phyloP scores from a whole-genome alignment of 208 protist species.

The Leishmania martiniquensis region DNA sequence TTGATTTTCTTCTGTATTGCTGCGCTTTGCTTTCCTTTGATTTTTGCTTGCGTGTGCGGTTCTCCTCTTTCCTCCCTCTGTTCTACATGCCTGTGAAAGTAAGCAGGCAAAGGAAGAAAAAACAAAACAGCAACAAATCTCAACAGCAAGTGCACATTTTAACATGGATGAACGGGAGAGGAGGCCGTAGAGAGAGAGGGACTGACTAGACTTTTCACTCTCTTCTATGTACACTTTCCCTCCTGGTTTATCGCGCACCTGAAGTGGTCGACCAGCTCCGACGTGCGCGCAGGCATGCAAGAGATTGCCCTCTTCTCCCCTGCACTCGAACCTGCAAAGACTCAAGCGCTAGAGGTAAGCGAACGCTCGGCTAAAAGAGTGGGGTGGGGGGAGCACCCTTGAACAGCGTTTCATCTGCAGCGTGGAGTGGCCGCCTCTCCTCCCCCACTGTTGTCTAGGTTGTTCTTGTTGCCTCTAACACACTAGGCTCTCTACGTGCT shows the following conservation, averaged over 20 bases:
- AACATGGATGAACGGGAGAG: neutral
- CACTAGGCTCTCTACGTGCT: neutral
- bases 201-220: neutral
- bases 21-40: neutral
- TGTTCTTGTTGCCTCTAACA: neutral
- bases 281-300: neutral
- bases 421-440: neutral
- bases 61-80: neutral
- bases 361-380: neutral
- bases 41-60: neutral
- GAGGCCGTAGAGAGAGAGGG: neutral
- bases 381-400: neutral
- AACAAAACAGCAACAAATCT: too few relatives aligned
- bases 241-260: too few relatives aligned
- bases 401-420: neutral
- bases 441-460: neutral
- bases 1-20: neutral
- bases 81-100: neutral
- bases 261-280: neutral
- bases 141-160: neutral
- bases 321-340: neutral
- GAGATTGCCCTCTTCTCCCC: neutral
- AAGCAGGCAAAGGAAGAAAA: neutral
- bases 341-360: neutral
- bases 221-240: neutral